Percentiles rank a stretch among this genome's conserved stretches.
Evolutionary conservation across 1,284 basidiomycete species (phyloP).

Genomic region (Wallemia ichthyophaga): DNA sequence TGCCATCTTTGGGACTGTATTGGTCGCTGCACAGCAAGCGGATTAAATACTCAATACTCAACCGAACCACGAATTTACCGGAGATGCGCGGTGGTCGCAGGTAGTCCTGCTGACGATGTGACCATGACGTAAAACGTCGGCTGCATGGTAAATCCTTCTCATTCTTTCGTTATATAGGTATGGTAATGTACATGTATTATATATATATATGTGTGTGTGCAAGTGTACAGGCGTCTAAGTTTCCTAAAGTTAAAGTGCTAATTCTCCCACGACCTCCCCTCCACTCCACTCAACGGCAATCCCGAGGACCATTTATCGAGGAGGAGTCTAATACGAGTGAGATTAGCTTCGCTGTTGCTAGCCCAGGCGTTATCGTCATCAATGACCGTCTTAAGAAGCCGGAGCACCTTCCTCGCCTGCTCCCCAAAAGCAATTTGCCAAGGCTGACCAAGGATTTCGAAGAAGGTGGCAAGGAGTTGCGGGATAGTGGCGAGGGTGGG

Average conservation of each 20-base stretch:
- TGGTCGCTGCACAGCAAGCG: neutral
- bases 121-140: no score
- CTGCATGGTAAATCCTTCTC: no score
- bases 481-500: constrained; percentile 12
- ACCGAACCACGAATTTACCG: neutral
- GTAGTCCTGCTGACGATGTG: no score
- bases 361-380: neutral
- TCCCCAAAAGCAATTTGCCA: neutral
- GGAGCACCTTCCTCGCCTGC: neutral
- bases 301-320: neutral
- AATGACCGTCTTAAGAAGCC: neutral
- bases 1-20: neutral
- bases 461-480: constrained; percentile 1
- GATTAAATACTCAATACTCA: neutral
- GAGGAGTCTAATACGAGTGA: neutral
- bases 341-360: neutral
- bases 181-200: no score
- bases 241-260: no score
- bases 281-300: neutral
- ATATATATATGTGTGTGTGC: no score
- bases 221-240: no score
- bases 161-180: no score
- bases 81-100: neutral
- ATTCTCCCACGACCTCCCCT: neutral
- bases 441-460: neutral